phyloP scores from a whole-genome alignment of 2,329 filamentous ascomycete species.

The Cadophora luteo-olivacea region DNA sequence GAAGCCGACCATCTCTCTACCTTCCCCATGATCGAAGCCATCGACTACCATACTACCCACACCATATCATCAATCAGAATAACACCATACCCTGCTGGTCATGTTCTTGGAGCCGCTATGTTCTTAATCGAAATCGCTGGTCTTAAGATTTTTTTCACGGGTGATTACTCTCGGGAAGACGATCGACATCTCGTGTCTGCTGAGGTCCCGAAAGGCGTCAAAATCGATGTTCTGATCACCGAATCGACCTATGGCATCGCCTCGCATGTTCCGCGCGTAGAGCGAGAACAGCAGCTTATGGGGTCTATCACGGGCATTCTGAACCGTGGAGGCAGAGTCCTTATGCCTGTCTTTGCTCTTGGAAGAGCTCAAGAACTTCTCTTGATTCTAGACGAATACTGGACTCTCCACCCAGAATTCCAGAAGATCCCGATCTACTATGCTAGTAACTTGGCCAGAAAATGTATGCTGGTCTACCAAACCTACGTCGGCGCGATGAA shows the following conservation, averaged over 20 bases:
- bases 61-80: slow-evolving; percentile 96
- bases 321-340: slow-evolving; percentile 87
- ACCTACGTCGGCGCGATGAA: slow-evolving; percentile 99
- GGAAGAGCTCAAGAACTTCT: slow-evolving; percentile 93
- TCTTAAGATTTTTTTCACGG: slow-evolving; percentile 95
- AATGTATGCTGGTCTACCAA: slow-evolving; percentile 99
- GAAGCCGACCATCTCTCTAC: slow-evolving; percentile 95
- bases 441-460: slow-evolving; percentile 90
- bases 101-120: slow-evolving; percentile 98
- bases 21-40: slow-evolving; percentile 92
- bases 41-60: slow-evolving; percentile 98
- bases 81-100: slow-evolving; percentile 94
- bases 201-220: slow-evolving; percentile 84
- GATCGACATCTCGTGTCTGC: slow-evolving; percentile 96
- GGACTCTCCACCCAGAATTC: slow-evolving; percentile 86
- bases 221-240: slow-evolving; percentile 95
- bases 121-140: slow-evolving; percentile 97
- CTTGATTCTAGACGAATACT: slow-evolving; percentile 96
- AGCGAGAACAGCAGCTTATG: slow-evolving; percentile 93
- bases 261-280: slow-evolving; percentile 86
- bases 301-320: slow-evolving; percentile 92
- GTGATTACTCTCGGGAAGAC: slow-evolving; percentile 95
- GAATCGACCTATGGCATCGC: slow-evolving; percentile 98
- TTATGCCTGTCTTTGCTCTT: slow-evolving; percentile 95
- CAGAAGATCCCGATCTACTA: slow-evolving; percentile 97